Evolutionary conservation across 208 protist species (phyloP).

Genomic region (Acanthamoeba comandoni): DNA sequence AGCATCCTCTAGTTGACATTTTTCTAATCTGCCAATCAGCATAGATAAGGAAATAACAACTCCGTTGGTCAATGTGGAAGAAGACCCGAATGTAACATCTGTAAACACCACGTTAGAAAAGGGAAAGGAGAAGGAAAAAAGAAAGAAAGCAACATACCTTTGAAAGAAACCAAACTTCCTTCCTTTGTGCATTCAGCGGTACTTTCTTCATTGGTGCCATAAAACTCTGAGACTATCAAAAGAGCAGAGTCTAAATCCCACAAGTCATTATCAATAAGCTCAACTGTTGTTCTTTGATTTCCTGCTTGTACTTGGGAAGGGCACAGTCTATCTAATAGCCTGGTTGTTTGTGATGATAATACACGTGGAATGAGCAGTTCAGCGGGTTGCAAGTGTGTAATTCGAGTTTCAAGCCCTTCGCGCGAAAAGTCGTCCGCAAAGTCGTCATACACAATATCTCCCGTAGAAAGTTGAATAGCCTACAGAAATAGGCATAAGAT

Average conservation of each 20-base stretch:
- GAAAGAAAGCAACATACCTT: background rate
- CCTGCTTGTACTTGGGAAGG: constrained; percentile 21
- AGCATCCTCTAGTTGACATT: constrained; percentile 53
- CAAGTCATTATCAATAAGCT: constrained; percentile 12
- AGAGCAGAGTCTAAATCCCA: constrained; percentile 50
- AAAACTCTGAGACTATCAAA: constrained; percentile 20
- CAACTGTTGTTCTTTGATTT: constrained; percentile 23
- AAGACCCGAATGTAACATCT: too few species aligned
- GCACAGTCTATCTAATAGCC: constrained; percentile 23
- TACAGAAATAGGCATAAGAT: background rate
- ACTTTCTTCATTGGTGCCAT: background rate
- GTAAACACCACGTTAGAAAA: too few species aligned
- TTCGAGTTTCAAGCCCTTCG: constrained; percentile 83
- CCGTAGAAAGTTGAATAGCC: constrained; percentile 79
- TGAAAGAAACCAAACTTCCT: background rate
- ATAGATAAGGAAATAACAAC: constrained; percentile 26
- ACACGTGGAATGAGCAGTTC: constrained; percentile 53
- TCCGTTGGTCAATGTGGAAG: constrained; percentile 7
- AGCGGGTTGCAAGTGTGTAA: constrained; percentile 82
- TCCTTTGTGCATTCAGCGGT: too few species aligned
- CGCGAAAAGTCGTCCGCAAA: constrained; percentile 83
- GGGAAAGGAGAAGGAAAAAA: constrained; percentile 36
- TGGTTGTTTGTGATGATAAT: constrained; percentile 20
- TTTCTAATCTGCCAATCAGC: constrained; percentile 40
- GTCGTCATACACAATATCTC: constrained; percentile 87